Conservation (phyloP, 1,284 basidiomycete species). For the Trichosporon asahii region DNA sequence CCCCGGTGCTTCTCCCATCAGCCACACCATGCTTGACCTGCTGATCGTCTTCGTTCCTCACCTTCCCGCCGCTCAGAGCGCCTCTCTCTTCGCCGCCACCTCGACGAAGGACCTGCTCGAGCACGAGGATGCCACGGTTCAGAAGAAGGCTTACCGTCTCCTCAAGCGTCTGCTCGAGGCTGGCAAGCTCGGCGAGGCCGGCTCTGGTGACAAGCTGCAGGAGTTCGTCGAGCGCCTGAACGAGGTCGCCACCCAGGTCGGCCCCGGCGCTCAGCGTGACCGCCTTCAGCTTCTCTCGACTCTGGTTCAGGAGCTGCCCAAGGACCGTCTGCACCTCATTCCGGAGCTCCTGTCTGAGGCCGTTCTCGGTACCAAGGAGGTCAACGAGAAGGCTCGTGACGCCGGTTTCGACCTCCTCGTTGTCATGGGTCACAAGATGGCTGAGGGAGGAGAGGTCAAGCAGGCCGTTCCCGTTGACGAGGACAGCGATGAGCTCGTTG, state of each 20-base stretch:
- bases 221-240: constrained; percentile 61
- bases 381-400: constrained; percentile 84
- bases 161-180: constrained; percentile 69
- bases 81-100: constrained; percentile 60
- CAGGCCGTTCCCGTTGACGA: constrained; percentile 69
- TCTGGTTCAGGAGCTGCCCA: constrained; percentile 69
- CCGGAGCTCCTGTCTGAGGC: constrained; percentile 90
- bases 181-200: constrained; percentile 56
- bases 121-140: constrained; percentile 77
- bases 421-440: constrained; percentile 91
- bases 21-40: constrained; percentile 84
- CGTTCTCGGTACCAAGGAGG: constrained; percentile 95
- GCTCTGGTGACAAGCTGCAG: constrained; percentile 57
- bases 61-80: constrained; percentile 62
- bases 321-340: constrained; percentile 74
- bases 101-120: constrained; percentile 49
- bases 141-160: constrained; percentile 93
- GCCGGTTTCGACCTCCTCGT: constrained; percentile 90
- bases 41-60: constrained; percentile 78
- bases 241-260: constrained; percentile 61
- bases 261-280: constrained; percentile 86
- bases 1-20: constrained; percentile 55
- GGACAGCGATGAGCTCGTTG: constrained; percentile 62
- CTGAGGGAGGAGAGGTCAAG: constrained; percentile 76
- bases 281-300: constrained; percentile 72